Evolutionary conservation across 2,329 filamentous ascomycete genomes (phyloP).

Genomic region (Ophiostoma sp.): DNA sequence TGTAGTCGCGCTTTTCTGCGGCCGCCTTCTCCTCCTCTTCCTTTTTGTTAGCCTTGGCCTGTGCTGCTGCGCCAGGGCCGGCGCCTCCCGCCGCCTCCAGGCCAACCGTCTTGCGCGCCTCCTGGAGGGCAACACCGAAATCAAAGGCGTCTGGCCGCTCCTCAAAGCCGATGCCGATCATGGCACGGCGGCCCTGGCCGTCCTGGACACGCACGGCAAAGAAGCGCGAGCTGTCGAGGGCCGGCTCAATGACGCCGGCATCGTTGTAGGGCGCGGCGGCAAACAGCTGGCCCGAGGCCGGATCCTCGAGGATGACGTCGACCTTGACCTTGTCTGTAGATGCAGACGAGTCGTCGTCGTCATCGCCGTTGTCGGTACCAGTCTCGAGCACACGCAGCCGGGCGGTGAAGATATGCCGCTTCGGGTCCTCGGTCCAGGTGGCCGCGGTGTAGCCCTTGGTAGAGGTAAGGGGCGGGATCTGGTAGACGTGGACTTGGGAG

Average conservation of each 20-base stretch:
- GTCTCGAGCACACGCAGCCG: constrained; percentile 75
- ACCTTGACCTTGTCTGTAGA: constrained; percentile 54
- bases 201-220: constrained; percentile 79
- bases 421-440: constrained; percentile 66
- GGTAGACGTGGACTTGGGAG: constrained; percentile 73
- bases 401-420: constrained; percentile 78
- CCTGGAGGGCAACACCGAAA: constrained; percentile 73
- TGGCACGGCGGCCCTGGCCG: constrained; percentile 67
- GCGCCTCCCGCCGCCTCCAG: constrained; percentile 36
- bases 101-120: constrained; percentile 65
- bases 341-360: constrained; percentile 33
- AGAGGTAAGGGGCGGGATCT: constrained; percentile 72
- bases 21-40: constrained; percentile 9
- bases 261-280: constrained; percentile 74
- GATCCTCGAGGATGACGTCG: constrained; percentile 75
- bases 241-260: constrained; percentile 63
- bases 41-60: constrained; percentile 39
- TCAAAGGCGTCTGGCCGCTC: constrained; percentile 82
- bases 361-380: constrained; percentile 41
- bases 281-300: constrained; percentile 66
- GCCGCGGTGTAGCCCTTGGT: constrained; percentile 74
- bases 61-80: constrained; percentile 13
- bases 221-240: constrained; percentile 74
- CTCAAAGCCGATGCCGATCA: constrained; percentile 80
- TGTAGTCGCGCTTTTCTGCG: constrained; percentile 66